phyloP scores from a whole-genome alignment of 306 rosid species.

The Lagenaria siceraria region DNA sequence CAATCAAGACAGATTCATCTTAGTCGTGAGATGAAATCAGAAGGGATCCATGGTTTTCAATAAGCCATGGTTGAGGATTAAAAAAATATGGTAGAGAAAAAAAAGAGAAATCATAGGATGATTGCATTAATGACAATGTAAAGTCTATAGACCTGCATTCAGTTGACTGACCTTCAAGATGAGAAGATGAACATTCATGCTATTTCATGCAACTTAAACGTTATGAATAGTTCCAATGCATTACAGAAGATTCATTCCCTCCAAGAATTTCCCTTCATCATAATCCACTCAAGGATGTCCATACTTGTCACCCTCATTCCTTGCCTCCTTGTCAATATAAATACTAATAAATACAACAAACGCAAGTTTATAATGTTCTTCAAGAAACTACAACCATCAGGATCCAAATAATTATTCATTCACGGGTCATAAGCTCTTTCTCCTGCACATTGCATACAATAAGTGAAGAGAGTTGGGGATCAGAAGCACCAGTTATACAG shows the following conservation, averaged over 20 bases:
- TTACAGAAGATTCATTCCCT: not conserved
- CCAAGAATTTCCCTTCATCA: too few relatives aligned
- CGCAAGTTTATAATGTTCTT: not conserved
- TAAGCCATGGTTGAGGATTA: not conserved
- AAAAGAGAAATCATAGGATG: not conserved
- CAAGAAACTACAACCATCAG: not conserved
- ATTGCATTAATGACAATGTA: too few relatives aligned
- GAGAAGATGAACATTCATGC: not conserved
- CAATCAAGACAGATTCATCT: not conserved
- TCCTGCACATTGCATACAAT: slow-evolving; percentile 35
- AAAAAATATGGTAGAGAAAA: not conserved
- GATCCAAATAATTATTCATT: not conserved
- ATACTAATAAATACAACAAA: not conserved
- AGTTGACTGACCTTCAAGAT: not conserved
- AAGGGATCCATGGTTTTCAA: too few relatives aligned
- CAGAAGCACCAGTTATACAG: slow-evolving; percentile 63
- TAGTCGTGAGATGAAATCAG: not conserved
- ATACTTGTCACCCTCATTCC: not conserved
- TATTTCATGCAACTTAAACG: not conserved
- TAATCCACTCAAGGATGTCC: not conserved
- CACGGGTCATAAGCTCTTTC: not conserved
- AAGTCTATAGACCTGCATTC: not conserved
- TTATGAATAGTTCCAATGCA: too few relatives aligned
- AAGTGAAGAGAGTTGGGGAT: slow-evolving; percentile 51
- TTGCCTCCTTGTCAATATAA: not conserved